phyloP scores from a whole-genome alignment of 257 asterid species.

The Nicotiana noctiflora region DNA sequence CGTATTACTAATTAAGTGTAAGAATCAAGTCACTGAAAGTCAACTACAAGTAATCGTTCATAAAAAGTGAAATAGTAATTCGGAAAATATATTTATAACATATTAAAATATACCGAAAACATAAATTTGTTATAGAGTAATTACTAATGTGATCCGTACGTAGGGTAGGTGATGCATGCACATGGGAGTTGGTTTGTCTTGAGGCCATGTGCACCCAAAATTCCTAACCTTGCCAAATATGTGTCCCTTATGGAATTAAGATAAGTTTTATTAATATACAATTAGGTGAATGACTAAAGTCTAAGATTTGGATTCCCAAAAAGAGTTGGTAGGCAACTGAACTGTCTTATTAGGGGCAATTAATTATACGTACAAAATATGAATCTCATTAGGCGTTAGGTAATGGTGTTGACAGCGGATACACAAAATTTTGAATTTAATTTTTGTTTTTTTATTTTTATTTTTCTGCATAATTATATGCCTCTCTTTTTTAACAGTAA shows the following conservation, averaged over 20 bases:
- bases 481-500: background rate
- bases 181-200: conserved; percentile 10
- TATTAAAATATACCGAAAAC: too few relatives aligned
- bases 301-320: background rate
- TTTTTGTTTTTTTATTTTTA: background rate
- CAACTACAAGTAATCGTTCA: too few relatives aligned
- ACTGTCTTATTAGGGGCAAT: background rate
- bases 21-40: background rate
- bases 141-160: background rate
- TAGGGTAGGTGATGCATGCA: conserved; percentile 27
- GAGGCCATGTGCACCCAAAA: conserved; percentile 14
- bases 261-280: background rate
- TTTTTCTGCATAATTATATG: background rate
- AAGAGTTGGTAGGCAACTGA: background rate
- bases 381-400: background rate
- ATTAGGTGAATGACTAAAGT: conserved; percentile 8
- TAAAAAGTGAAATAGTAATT: too few relatives aligned
- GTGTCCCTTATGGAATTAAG: background rate
- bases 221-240: background rate
- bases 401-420: background rate
- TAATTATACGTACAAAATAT: conserved; percentile 1
- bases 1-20: too few relatives aligned
- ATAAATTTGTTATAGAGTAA: too few relatives aligned
- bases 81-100: too few relatives aligned
- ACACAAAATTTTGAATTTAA: background rate